Base-by-base conservation (phyloP, 1,139 yeast species). In the Saccharomycopsis phalli region DNA sequence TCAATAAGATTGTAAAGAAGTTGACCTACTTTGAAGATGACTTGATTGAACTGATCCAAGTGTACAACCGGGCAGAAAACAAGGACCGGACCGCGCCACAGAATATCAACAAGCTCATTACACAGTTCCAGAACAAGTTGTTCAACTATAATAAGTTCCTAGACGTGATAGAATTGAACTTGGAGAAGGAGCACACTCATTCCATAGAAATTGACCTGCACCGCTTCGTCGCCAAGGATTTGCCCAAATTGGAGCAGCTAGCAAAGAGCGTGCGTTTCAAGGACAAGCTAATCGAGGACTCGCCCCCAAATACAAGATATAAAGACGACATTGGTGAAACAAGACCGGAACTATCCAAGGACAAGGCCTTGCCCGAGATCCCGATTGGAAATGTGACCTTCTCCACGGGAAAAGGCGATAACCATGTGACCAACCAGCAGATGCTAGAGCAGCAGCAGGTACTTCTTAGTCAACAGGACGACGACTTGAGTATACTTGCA, bases 391-490 rank as follows among this genome's bases (percentile, higher is more conserved):
- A 26, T 14, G 8, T n/a, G 13, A 6, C 5, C n/a, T 26, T 26
- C 29, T 22, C 25, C 8, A n/a, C n/a, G n/a, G n/a, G n/a, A n/a
- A 17, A 29, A 8, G 20, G 10, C 22, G 7, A 5, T 8, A n/a
- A 31, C 11, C 16, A 31, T 14, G 5, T 4, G 7, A 20, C 11
- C 21, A 5, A 20, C 18, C 28, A 37, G 21, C 41, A 40, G 5
- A 51, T 62, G 32, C 77, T 76, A 56, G 76, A 76, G 11, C 74
- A 69, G 49, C 88, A 84, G 53, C 83, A 81, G 51, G 86, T 78
- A 50, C 71, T 71, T 40, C 50, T 80, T 36, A 46, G 58, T 10
- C 64, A 66, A 33, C 95, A 84, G 53, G 94, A 84, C 54, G 61
- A 63, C 11, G 71, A 76, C 44, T 60, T 84, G 36, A 80, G 72